Conservation (phyloP, 305 asterid genomes). For the Fraxinus floribunda region DNA sequence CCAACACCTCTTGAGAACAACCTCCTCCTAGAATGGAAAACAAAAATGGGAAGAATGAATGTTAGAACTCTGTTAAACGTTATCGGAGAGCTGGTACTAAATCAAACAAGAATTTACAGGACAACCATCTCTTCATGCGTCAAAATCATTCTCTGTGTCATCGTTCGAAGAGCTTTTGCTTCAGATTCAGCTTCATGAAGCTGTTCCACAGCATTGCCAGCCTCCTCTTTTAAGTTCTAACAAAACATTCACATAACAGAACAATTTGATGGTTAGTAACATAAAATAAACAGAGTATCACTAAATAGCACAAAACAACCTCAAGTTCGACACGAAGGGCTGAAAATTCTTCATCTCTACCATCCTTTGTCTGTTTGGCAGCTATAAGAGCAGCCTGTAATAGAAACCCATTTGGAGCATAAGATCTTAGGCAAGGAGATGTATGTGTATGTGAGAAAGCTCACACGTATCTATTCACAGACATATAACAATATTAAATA, state of each 20-base stretch:
- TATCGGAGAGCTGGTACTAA: constrained; percentile 12
- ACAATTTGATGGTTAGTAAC: constrained; percentile 20
- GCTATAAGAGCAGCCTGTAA: constrained; percentile 91
- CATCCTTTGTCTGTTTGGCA: constrained; percentile 69
- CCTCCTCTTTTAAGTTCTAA: constrained; percentile 78
- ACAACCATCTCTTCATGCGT: constrained; percentile 98
- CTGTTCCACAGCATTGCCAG: constrained; percentile 66
- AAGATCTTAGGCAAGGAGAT: constrained; percentile 9
- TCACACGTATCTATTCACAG: background rate
- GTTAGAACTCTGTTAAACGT: constrained; percentile 20
- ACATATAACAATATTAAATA: background rate
- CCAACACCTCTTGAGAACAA: constrained; percentile 98
- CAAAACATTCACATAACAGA: constrained; percentile 27
- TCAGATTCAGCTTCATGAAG: constrained; percentile 90
- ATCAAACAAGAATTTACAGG: constrained; percentile 23
- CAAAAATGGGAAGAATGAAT: constrained; percentile 18
- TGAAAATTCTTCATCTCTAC: constrained; percentile 75
- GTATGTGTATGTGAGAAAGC: background rate
- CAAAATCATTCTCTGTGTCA: constrained; percentile 98
- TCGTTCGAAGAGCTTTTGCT: constrained; percentile 81
- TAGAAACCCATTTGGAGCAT: constrained; percentile 12
- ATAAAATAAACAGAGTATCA: constrained; percentile 9
- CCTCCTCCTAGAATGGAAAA: constrained; percentile 72
- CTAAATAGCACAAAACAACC: constrained; percentile 44
- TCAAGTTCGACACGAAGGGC: constrained; percentile 74